Evolutionary conservation across 1,284 basidiomycete genomes (phyloP).

Genomic region (Cutaneotrichosporon dermatis): DNA sequence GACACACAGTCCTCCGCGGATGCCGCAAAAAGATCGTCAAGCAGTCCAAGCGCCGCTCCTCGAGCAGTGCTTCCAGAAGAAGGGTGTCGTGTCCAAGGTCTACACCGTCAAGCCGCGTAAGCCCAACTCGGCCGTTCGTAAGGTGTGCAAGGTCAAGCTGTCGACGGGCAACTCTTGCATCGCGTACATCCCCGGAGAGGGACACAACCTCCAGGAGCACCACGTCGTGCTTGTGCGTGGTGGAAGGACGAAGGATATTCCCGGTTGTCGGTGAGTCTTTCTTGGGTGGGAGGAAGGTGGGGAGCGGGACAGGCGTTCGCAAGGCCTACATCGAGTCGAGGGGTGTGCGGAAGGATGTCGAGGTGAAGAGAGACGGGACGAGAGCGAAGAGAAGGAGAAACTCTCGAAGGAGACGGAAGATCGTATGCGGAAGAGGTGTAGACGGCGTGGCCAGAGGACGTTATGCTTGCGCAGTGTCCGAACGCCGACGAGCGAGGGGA

Average conservation of each 20-base stretch:
- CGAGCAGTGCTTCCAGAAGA: slow-evolving; percentile 71
- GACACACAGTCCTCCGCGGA: slow-evolving; percentile 32
- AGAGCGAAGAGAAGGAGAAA: too few relatives aligned
- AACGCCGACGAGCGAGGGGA: too few relatives aligned
- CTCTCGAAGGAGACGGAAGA: too few relatives aligned
- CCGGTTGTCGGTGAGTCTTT: slow-evolving; percentile 76
- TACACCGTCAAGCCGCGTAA: slow-evolving; percentile 91
- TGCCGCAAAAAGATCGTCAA: slow-evolving; percentile 43
- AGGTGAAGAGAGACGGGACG: background rate
- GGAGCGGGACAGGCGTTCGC: background rate
- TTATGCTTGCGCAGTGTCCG: too few relatives aligned
- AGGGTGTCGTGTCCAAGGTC: slow-evolving; percentile 81
- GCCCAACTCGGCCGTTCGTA: slow-evolving; percentile 97
- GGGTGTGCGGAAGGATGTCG: background rate
- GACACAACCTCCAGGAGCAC: slow-evolving; percentile 97
- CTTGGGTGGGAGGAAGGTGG: background rate
- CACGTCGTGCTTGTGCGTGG: slow-evolving; percentile 90
- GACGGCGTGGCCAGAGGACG: too few relatives aligned
- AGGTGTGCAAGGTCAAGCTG: slow-evolving; percentile 91
- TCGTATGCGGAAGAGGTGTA: too few relatives aligned
- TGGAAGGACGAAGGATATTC: slow-evolving; percentile 93
- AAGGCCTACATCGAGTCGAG: background rate
- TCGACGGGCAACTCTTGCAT: slow-evolving; percentile 82
- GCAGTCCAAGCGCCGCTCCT: slow-evolving; percentile 68
- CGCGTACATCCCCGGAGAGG: slow-evolving; percentile 96